These are phyloP conservation scores for Hypoxylon sp. DNA, from an alignment of 2,329 filamentous ascomycete species.

Conservation along the genomic window DNA sequence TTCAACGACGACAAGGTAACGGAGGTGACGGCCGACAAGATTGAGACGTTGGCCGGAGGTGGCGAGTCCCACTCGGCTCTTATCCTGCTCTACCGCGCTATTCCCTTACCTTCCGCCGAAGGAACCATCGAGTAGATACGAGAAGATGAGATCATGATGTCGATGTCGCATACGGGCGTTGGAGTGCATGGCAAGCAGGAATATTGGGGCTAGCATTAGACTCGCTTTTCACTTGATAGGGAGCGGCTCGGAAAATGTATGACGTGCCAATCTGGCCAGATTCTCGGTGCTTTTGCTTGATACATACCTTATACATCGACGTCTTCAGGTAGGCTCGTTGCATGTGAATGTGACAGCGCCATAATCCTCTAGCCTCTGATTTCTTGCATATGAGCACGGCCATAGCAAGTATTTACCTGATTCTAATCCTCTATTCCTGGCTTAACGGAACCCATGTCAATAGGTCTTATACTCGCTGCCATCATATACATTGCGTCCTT, in stretches of 20 bases:
- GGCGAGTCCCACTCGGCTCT: slow-evolving; percentile 88
- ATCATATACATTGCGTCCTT: neutral
- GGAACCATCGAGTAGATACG: slow-evolving; percentile 54
- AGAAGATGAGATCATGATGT: slow-evolving; percentile 23
- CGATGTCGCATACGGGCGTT: slow-evolving; percentile 46
- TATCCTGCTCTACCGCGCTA: slow-evolving; percentile 82
- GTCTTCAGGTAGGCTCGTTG: neutral
- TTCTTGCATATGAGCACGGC: neutral
- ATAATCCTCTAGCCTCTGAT: neutral
- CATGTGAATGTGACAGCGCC: neutral
- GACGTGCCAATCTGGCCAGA: slow-evolving; percentile 16
- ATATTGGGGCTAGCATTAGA: slow-evolving; percentile 39
- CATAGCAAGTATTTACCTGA: neutral
- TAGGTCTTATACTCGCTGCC: neutral
- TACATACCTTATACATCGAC: slow-evolving; percentile 6
- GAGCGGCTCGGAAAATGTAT: slow-evolving; percentile 34
- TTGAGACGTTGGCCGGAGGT: slow-evolving; percentile 89
- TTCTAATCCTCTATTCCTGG: too few relatives aligned
- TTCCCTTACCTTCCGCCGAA: slow-evolving; percentile 73
- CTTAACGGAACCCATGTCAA: too few relatives aligned
- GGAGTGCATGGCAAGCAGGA: slow-evolving; percentile 39
- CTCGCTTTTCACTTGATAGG: slow-evolving; percentile 36
- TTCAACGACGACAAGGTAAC: slow-evolving; percentile 99
- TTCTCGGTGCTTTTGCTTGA: neutral
- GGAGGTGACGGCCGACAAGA: slow-evolving; percentile 92